Evolutionary conservation across 1,139 yeast species (phyloP).

Genomic region (Taphrina populina): DNA sequence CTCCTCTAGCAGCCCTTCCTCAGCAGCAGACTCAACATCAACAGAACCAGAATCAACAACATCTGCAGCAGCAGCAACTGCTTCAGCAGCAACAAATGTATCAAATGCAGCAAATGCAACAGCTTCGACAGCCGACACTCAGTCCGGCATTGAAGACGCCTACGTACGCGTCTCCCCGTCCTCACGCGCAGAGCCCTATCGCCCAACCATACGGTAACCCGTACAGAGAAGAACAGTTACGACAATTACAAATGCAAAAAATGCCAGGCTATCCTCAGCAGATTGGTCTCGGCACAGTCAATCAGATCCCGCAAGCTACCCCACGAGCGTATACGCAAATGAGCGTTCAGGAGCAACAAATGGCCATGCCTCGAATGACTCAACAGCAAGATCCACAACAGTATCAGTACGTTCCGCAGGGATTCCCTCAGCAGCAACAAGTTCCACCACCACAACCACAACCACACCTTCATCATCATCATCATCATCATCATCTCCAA

Average conservation of each 20-base stretch:
- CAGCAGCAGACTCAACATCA: conserved; percentile 11
- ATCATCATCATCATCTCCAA: no score
- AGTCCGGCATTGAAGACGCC: not conserved
- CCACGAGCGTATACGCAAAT: conserved; percentile 3
- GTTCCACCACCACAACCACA: not conserved
- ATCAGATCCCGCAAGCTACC: not conserved
- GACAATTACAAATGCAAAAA: conserved; percentile 15
- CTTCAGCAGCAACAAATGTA: conserved; percentile 25
- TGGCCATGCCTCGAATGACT: not conserved
- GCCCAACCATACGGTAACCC: not conserved
- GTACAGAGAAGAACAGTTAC: conserved; percentile 22
- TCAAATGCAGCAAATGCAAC: conserved; percentile 11
- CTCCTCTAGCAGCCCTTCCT: no score
- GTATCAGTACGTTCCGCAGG: not conserved
- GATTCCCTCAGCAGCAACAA: conserved; percentile 11
- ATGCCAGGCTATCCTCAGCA: conserved; percentile 16
- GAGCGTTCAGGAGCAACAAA: not conserved
- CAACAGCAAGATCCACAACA: conserved; percentile 27
- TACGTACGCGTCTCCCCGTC: not conserved
- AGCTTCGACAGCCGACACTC: not conserved
- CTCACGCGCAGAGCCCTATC: not conserved
- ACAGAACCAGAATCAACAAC: conserved; percentile 32
- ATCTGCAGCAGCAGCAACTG: conserved; percentile 30
- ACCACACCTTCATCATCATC: not conserved
- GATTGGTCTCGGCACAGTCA: not conserved